phyloP scores from a whole-genome alignment of 129 eudicot species.

The Ambrosia artemisiifolia region DNA sequence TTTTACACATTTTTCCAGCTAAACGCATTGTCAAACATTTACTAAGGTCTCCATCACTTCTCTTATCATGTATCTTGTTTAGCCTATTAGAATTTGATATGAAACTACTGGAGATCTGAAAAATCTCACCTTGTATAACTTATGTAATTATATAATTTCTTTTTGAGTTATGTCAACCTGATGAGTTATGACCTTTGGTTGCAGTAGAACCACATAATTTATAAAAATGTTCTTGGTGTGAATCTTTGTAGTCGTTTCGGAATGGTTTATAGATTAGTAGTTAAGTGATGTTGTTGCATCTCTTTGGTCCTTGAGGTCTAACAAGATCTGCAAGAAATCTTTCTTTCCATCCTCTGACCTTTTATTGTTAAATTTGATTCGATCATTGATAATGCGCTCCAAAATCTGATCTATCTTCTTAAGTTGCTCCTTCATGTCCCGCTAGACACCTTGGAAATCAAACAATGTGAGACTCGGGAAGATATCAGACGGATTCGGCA shows the following conservation, averaged over 20 bases:
- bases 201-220: too few relatives aligned
- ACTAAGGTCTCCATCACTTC: conserved; percentile 19
- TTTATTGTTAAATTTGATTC: conserved; percentile 17
- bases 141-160: conserved; percentile 17
- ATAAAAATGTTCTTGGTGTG: not conserved
- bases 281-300: not conserved
- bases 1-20: not conserved
- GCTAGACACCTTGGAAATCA: conserved; percentile 50
- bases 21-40: conserved; percentile 5
- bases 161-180: too few relatives aligned
- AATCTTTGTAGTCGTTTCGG: too few relatives aligned
- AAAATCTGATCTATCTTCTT: conserved; percentile 38
- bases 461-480: conserved; percentile 40
- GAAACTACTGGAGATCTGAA: conserved; percentile 10
- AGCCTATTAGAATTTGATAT: not conserved
- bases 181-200: too few relatives aligned
- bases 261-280: too few relatives aligned
- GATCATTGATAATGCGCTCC: conserved; percentile 34
- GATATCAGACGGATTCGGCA: conserved; percentile 42
- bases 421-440: conserved; percentile 30
- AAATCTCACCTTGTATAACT: conserved; percentile 15
- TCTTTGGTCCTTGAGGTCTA: conserved; percentile 6
- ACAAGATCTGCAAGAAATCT: conserved; percentile 4
- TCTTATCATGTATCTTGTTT: conserved; percentile 1
- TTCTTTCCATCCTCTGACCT: not conserved